Percentiles rank a stretch among this genome's conserved stretches.
phyloP scores from a whole-genome alignment of 306 rosid species.

The Myrica gale region DNA sequence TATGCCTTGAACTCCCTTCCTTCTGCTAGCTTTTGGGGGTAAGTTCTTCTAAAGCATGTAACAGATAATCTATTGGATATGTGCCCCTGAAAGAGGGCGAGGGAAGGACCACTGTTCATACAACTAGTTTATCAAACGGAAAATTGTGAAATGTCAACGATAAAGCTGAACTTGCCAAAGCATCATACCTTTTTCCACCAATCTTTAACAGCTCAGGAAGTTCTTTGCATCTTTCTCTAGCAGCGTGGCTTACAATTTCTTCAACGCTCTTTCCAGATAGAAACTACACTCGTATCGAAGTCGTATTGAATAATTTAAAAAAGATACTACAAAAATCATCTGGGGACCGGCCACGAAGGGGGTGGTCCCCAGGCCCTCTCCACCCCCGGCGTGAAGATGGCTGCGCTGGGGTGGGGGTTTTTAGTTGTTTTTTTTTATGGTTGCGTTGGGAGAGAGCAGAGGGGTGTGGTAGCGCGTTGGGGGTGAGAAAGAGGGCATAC shows the following conservation, averaged over 20 bases:
- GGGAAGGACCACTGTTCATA: neutral
- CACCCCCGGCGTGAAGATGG: too few species aligned
- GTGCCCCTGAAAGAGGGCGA: neutral
- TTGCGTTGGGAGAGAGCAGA: too few species aligned
- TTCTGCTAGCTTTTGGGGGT: too few species aligned
- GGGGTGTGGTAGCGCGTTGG: too few species aligned
- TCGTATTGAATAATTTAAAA: neutral
- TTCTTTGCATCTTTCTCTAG: constrained; percentile 6
- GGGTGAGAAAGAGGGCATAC: too few species aligned
- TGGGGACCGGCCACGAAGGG: too few species aligned
- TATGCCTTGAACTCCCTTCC: too few species aligned
- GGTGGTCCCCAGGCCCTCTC: too few species aligned
- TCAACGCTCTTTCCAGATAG: constrained; percentile 19
- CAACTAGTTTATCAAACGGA: neutral
- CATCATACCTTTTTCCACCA: constrained; percentile 9
- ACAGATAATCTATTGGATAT: neutral
- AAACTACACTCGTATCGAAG: constrained; percentile 9
- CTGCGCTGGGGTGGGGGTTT: too few species aligned
- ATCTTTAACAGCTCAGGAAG: constrained; percentile 6
- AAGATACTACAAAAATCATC: neutral
- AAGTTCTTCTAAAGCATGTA: too few species aligned
- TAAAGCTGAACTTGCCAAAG: neutral
- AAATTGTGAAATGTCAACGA: neutral
- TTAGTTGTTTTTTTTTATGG: too few species aligned
- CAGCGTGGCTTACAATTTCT: constrained; percentile 9